These are phyloP conservation scores for Cladosporium sp. DNA, from an alignment of 2,329 filamentous ascomycete genomes.

Conservation along the genomic window DNA sequence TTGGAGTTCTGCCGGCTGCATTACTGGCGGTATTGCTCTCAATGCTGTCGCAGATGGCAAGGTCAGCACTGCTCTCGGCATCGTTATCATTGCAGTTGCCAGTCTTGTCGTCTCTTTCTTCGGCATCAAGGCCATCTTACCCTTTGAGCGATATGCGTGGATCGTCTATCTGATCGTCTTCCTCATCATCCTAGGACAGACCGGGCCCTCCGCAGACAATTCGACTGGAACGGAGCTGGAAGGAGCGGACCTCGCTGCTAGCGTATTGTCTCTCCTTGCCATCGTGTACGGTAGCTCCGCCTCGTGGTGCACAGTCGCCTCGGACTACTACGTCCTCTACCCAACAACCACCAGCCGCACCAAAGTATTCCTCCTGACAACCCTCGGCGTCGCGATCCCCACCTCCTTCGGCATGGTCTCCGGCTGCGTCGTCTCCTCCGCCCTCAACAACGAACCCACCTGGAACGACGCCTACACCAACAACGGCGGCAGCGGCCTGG, in stretches of 20 bases:
- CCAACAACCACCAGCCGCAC: conserved; percentile 40
- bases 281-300: conserved; percentile 43
- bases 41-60: conserved; percentile 45
- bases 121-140: conserved; percentile 46
- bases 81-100: conserved; percentile 45
- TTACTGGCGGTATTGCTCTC: conserved; percentile 45
- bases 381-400: conserved; percentile 43
- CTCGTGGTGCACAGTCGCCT: conserved; percentile 44
- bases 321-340: conserved; percentile 48
- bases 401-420: conserved; percentile 48
- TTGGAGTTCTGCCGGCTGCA: conserved; percentile 44
- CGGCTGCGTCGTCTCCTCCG: conserved; percentile 41
- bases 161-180: conserved; percentile 50
- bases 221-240: conserved; percentile 31
- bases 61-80: conserved; percentile 46
- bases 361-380: conserved; percentile 46
- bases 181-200: conserved; percentile 50
- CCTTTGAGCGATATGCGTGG: conserved; percentile 53
- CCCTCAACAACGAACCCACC: conserved; percentile 42
- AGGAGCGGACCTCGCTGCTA: conserved; percentile 31
- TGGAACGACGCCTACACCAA: conserved; percentile 44
- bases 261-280: conserved; percentile 34
- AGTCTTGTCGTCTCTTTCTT: conserved; percentile 41
- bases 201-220: conserved; percentile 32
- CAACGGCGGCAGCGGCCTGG: conserved; percentile 41